Conservation (phyloP, 805 yeast genomes). For the Zygosaccharomyces rouxii region DNA sequence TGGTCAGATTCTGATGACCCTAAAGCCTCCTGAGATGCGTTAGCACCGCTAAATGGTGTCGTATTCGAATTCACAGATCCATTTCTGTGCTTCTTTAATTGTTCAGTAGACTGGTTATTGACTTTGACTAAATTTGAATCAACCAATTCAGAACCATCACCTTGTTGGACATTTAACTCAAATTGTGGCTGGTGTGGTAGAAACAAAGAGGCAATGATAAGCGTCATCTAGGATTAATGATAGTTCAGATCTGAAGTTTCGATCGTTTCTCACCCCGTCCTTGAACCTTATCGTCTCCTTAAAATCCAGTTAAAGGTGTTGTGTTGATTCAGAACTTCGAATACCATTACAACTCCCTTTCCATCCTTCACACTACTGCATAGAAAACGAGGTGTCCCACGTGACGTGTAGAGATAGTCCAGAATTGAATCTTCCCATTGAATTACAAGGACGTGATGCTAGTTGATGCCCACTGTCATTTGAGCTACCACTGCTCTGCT, state of each 20-base stretch:
- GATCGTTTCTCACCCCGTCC: background rate
- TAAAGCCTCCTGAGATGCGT: conserved; percentile 14
- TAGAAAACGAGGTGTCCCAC: background rate
- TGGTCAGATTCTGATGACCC: conserved; percentile 11
- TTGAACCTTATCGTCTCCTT: background rate
- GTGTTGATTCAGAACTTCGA: background rate
- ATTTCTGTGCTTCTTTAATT: conserved; percentile 18
- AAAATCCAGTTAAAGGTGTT: too few species aligned
- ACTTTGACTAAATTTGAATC: conserved; percentile 27
- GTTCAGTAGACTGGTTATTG: conserved; percentile 13
- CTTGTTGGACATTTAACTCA: conserved; percentile 32
- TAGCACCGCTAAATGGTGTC: conserved; percentile 19
- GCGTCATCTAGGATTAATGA: conserved; percentile 44
- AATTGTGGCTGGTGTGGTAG: conserved; percentile 72
- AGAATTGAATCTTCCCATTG: background rate
- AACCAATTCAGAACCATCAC: conserved; percentile 34
- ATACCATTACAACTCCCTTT: background rate
- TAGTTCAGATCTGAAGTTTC: background rate
- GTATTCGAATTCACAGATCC: conserved; percentile 25
- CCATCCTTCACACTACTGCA: background rate
- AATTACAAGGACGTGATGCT: conserved; percentile 2
- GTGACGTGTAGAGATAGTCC: background rate
- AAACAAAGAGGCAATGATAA: conserved; percentile 68
- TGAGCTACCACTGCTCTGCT: conserved; percentile 12
- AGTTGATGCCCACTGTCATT: conserved; percentile 40